These are phyloP conservation scores for Chrysoporthe puriensis DNA, from an alignment of 2,329 filamentous ascomycete species.

Conservation along the genomic window DNA sequence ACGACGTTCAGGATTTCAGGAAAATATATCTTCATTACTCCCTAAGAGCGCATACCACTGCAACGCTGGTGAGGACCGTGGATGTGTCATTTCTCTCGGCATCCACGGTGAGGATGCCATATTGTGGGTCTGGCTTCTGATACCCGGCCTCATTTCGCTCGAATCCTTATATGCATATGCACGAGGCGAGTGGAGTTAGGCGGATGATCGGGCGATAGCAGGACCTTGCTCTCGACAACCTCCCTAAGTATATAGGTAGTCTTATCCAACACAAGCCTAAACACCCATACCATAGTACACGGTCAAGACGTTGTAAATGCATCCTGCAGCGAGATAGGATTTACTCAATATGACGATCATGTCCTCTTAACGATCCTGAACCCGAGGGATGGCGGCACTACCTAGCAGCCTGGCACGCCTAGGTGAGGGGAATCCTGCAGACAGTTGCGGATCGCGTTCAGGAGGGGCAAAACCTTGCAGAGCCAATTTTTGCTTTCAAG, in stretches of 20 bases:
- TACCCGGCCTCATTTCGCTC: no score
- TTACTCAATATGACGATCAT: background rate
- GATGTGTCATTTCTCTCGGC: no score
- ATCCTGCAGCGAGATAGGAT: background rate
- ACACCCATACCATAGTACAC: background rate
- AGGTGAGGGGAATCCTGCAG: slow-evolving; percentile 19
- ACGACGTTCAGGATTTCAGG: no score
- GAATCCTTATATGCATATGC: background rate
- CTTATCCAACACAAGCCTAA: background rate
- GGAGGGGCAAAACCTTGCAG: background rate
- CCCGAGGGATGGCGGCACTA: background rate
- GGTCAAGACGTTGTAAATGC: background rate
- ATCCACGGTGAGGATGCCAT: no score
- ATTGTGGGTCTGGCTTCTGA: no score
- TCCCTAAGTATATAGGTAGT: background rate
- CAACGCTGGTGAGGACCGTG: no score
- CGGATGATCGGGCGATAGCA: background rate
- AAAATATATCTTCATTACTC: no score
- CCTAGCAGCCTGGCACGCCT: background rate
- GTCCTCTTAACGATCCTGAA: background rate
- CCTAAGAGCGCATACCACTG: no score
- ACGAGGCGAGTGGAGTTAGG: background rate
- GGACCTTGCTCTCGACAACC: background rate
- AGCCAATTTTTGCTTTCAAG: background rate
- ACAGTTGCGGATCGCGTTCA: background rate